Conservation (phyloP, 257 asterid species). For the Euphrasia confusa region DNA sequence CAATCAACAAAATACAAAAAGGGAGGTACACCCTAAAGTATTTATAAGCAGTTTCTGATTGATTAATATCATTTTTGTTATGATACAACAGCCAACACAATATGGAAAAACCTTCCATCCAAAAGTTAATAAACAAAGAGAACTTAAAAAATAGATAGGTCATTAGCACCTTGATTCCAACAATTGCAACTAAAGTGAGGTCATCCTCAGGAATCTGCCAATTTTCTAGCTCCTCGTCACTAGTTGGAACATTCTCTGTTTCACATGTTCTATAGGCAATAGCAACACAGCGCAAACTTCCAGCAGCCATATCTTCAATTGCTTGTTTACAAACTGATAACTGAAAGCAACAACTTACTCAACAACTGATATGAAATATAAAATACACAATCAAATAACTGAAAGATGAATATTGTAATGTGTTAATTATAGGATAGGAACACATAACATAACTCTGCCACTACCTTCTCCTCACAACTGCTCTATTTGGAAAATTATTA, state of each 20-base stretch:
- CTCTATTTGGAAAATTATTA: not conserved
- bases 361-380: constrained; percentile 15
- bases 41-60: constrained; percentile 2
- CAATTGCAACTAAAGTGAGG: constrained; percentile 77
- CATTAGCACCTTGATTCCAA: constrained; percentile 77
- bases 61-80: constrained; percentile 2
- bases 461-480: not conserved
- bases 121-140: constrained; percentile 7
- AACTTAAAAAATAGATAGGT: constrained; percentile 9
- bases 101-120: not conserved
- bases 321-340: constrained; percentile 44
- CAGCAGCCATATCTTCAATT: constrained; percentile 76
- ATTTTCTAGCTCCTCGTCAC: constrained; percentile 58
- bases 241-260: constrained; percentile 52
- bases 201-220: constrained; percentile 88
- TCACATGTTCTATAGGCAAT: constrained; percentile 57
- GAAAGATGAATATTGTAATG: constrained; percentile 1
- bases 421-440: constrained; percentile 1
- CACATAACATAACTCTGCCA: constrained; percentile 3
- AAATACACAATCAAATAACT: not conserved
- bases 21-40: not conserved
- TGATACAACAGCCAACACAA: not conserved
- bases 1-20: not conserved
- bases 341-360: constrained; percentile 35
- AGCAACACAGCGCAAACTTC: constrained; percentile 93